phyloP scores from a whole-genome alignment of 192 early-diverging fungal genomes.

The Umbelopsis vinacea region DNA sequence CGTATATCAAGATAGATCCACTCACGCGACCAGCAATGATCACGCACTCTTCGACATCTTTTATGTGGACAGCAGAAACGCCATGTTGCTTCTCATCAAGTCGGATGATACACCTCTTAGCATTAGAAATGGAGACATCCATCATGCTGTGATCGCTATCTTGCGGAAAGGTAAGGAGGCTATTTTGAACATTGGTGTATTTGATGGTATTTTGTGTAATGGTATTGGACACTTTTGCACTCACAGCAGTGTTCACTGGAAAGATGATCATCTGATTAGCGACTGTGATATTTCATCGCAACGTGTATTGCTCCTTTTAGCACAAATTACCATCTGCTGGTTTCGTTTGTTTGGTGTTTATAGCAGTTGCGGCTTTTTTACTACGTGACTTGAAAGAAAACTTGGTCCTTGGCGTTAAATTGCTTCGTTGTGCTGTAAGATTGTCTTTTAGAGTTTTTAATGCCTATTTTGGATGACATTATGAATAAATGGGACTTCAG shows the following conservation, averaged over 20 bases:
- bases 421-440: slow-evolving; percentile 39
- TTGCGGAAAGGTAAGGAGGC: neutral
- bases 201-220: neutral
- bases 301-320: neutral
- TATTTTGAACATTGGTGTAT: neutral
- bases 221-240: neutral
- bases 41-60: slow-evolving; percentile 66
- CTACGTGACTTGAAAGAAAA: slow-evolving; percentile 72
- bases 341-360: neutral
- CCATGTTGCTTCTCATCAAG: slow-evolving; percentile 51
- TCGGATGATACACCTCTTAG: slow-evolving; percentile 67
- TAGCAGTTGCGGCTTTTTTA: slow-evolving; percentile 2
- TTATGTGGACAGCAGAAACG: slow-evolving; percentile 78
- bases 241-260: neutral
- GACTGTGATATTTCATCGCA: neutral
- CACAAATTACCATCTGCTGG: neutral
- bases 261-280: neutral
- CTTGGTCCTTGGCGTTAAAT: slow-evolving; percentile 60
- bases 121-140: slow-evolving; percentile 64
- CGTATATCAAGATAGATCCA: slow-evolving; percentile 76
- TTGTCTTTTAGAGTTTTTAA: slow-evolving; percentile 49
- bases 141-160: slow-evolving; percentile 23
- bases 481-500: neutral
- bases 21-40: slow-evolving; percentile 68
- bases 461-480: slow-evolving; percentile 40